Base-by-base conservation (phyloP, 495 filamentous ascomycete genomes). In the Darksidea phi region DNA sequence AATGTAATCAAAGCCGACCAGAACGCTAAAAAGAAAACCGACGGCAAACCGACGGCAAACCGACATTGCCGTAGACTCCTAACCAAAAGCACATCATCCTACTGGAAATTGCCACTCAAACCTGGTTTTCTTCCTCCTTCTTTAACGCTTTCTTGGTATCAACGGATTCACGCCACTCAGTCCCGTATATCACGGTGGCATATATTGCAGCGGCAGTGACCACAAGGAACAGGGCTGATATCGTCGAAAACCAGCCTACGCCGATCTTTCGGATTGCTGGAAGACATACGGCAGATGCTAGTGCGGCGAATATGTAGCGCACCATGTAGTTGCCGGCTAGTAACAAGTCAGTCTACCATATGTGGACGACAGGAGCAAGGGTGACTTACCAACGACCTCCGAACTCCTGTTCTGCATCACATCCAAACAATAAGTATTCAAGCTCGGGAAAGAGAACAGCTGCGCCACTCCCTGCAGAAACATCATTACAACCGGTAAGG, bases 401-500 rank as follows among this genome's bases (percentile, higher is more conserved):
- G 84, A 80, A 45, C 82, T 82, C 18, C 80, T 73, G 7, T 75
- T 73, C 43, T 83, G 84, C 86, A 89, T 88, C 12, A 89, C 86
- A 67, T 91, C 87, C 3, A 89, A 74, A 64, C 85, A 89, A 69
- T 89, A 89, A 0, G 87, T 89, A 70, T 90, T 90, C 24, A 90
- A 67, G 53, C 78, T 80, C 10, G 87, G 86, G 67, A 88, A 89
- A 73, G 82, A 87, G 71, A 90, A 88, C 1, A 89, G 75, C 71
- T 89, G 86, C 0, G 83, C 84, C 1, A 88, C 79, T 10, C 87
- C 88, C 69, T 89, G 86, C 3, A 86, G 36, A 66, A 89, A 90
- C 78, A 90, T 86, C 54, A 81, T 80, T 13, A 90, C 75, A 0
- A 89, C 84, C 0, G 86, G 85, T 6, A 89, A 73, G 2, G 84